These are phyloP conservation scores for Mediolabrus comicus DNA, from an alignment of 108 stramenopile genomes.

Conservation along the genomic window DNA sequence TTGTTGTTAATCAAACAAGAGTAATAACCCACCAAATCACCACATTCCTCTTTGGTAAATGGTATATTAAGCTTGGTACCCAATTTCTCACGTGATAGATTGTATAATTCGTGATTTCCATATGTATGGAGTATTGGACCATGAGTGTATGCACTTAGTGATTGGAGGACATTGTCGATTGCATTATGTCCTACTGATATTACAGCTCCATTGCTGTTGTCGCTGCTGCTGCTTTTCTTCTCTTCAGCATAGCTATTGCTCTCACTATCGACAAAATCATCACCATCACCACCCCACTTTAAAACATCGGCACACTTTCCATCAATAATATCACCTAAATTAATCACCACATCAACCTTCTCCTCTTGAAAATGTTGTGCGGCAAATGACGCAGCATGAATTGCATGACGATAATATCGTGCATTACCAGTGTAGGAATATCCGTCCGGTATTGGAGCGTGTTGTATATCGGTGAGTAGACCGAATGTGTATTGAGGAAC, in stretches of 20 bases:
- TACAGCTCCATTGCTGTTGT: background rate
- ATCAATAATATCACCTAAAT: conserved; percentile 86
- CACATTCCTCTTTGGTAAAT: conserved; percentile 56
- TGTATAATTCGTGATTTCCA: conserved; percentile 90
- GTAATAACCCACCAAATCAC: conserved; percentile 52
- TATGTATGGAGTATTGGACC: conserved; percentile 77
- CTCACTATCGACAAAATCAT: conserved; percentile 14
- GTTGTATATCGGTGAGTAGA: conserved; percentile 81
- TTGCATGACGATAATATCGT: conserved; percentile 76
- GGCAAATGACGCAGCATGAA: conserved; percentile 56
- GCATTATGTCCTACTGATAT: conserved; percentile 35
- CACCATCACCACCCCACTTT: conserved; percentile 28
- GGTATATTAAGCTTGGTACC: conserved; percentile 62
- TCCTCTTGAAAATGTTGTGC: conserved; percentile 64
- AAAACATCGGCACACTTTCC: conserved; percentile 70
- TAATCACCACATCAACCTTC: conserved; percentile 60
- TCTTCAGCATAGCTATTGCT: background rate
- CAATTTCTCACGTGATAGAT: conserved; percentile 59
- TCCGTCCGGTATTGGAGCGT: conserved; percentile 86
- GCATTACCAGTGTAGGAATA: conserved; percentile 59
- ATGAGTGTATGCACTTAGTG: conserved; percentile 49
- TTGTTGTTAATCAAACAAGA: conserved; percentile 46
- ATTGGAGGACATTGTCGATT: conserved; percentile 63
- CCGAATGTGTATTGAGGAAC: conserved; percentile 58
- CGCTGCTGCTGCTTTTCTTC: conserved; percentile 18